phyloP scores from a whole-genome alignment of 2,329 filamentous ascomycete species.

The Neocucurbitaria cava region DNA sequence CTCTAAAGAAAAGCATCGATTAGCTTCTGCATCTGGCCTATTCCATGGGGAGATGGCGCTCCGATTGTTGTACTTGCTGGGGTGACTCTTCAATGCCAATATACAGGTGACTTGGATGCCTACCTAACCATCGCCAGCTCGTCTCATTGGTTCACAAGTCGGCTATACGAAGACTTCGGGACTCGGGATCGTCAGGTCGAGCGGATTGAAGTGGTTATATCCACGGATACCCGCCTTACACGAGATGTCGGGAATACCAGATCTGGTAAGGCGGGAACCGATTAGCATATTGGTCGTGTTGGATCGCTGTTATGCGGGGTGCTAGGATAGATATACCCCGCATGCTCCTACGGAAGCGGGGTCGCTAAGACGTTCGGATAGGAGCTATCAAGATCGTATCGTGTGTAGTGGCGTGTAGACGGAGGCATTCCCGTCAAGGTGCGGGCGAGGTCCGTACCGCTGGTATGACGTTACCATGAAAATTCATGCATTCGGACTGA shows the following conservation, averaged over 20 bases:
- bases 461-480: conserved; percentile 10
- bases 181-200: background rate
- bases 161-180: background rate
- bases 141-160: too few relatives aligned
- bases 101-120: too few relatives aligned
- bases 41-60: too few relatives aligned
- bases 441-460: background rate
- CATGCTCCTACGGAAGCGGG: conserved; percentile 17
- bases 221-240: background rate
- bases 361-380: conserved; percentile 17
- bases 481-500: conserved; percentile 15
- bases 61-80: too few relatives aligned
- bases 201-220: background rate
- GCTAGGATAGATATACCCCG: conserved; percentile 23
- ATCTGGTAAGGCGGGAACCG: conserved; percentile 14
- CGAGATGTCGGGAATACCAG: conserved; percentile 10
- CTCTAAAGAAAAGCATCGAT: too few relatives aligned
- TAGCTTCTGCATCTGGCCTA: too few relatives aligned
- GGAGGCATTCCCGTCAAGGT: conserved; percentile 16
- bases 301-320: conserved; percentile 25
- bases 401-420: conserved; percentile 13
- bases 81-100: too few relatives aligned
- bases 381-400: conserved; percentile 11
- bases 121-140: too few relatives aligned
- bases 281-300: background rate